Evolutionary conservation across 2,329 filamentous ascomycete species (phyloP), one percentile per base, ranked within the genome.

Genomic region (Davidsoniella australis): DNA sequence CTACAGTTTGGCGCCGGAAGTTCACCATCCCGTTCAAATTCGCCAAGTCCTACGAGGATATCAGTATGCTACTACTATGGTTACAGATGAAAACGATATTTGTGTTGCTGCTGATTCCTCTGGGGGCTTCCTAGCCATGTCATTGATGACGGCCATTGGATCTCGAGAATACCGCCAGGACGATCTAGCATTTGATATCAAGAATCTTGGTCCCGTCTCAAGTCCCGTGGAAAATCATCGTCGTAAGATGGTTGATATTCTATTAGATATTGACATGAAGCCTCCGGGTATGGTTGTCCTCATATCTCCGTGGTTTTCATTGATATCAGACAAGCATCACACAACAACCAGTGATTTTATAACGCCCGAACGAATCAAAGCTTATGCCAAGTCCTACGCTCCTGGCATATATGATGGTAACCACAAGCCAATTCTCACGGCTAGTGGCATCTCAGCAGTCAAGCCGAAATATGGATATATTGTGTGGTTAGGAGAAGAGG

Each of bases 51-150:
- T 83, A 4, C 69, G 73, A 44, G 85, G 79, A 1, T 91, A 89
- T 62, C 73, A 76, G 54, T 77, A 86, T 57, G 73, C 84, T 6
- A 65, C 86, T 2, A 71, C 72, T 5, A 66, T 73, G 3, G 72
- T 73, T 23, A 62, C 65, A 18, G 70, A 81, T 38, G 67, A 78
- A 0, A 72, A 73, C 2, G 75, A 70, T 39, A 70, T 93, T 23
- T 81, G 79, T 54, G 72, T 93, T 3, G 76, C 75, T 44, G 85
- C 85, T 5, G 85, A 93, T 61, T 89, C 84, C 1, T 85, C 85
- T 1, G 85, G 85, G 4, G 85, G 74, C 14, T 81, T 81, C 1
- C 65, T 93, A 41, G 73, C 82, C 8, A 69, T 93, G 23, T 83
- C 78, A 58, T 68, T 91, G 45, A 65, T 93, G 47, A 48, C 47